Conservation (phyloP, 139 green algal genomes). For the Chlorella ohadii region DNA sequence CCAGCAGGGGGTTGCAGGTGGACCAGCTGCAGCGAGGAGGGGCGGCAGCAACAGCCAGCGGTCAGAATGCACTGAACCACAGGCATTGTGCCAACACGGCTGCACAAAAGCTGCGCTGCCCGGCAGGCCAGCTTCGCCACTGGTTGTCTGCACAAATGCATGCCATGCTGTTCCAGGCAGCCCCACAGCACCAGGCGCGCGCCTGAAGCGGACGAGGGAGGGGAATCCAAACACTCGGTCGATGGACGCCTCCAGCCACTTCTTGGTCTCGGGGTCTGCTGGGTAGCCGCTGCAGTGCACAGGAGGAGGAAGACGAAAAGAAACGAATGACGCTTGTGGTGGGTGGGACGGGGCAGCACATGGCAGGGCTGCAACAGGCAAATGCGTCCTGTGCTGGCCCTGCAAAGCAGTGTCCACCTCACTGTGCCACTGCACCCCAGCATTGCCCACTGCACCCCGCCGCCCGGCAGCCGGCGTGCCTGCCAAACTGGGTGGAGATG, state of each 20-base stretch:
- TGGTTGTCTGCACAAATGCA: not conserved
- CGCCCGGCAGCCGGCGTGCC: not conserved
- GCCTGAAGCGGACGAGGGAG: conserved; percentile 78
- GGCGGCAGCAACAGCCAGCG: not conserved
- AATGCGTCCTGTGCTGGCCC: too few species aligned
- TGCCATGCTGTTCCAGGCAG: not conserved
- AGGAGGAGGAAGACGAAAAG: not conserved
- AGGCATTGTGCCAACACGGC: too few species aligned
- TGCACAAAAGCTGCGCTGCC: too few species aligned
- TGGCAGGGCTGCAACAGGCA: too few species aligned
- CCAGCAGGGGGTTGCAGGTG: conserved; percentile 50
- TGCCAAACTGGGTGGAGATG: conserved; percentile 72
- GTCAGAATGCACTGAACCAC: too few species aligned
- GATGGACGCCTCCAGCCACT: conserved; percentile 77
- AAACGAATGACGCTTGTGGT: not conserved
- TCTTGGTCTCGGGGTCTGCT: conserved; percentile 79
- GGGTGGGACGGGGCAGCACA: too few species aligned
- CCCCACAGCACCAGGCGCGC: not conserved
- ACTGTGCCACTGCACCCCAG: too few species aligned
- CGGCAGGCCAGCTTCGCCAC: too few species aligned
- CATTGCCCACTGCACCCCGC: too few species aligned
- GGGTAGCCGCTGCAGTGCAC: not conserved
- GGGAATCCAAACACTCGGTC: conserved; percentile 89
- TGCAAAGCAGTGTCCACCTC: too few species aligned
- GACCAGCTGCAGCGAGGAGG: conserved; percentile 67